Evolutionary conservation across 257 asterid genomes (phyloP), one percentile per base, ranked within the genome.

Genomic region (Jacaranda mimosifolia): DNA sequence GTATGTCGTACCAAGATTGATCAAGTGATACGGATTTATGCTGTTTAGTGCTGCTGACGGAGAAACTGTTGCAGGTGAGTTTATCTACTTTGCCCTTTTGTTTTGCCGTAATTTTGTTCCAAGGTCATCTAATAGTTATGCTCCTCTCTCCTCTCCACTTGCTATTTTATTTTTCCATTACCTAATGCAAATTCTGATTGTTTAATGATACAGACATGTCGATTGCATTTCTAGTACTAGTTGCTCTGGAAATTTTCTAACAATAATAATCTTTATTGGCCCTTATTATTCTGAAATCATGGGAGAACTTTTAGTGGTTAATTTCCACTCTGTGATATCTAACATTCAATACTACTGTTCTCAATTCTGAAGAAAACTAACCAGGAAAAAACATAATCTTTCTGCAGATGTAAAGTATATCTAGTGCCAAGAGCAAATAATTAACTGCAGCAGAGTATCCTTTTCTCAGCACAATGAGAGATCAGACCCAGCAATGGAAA

Each of bases 1-100:
- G 92, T 94, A 2, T 94, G 98, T 75, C 97, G 98, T 43, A 79
- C 93, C 73, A 87, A 88, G 84, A 94, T 92, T 49, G 91, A 92
- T 70, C 97, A 91, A 84, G 89, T 92, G 67, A 74, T 94, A 62
- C 84, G 97, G 69, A 81, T 94, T 7, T 94, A 89, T 80, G 89
- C 97, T 74, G 98, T 88, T 76, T 92, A 85, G 83, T 19, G 39
- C 70, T 46, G 60, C 39, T 42, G 32, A n/a, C 43, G 81, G 62
- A 68, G 40, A 66, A 70, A 46, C 45, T 71, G 10, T 56, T 74
- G 67, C 78, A 60, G 88, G 88, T 80, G 83, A 77, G 84, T 74
- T 68, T 70, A 26, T 60, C 9, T 7, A 21, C 17, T 65, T 18
- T 10, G 38, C 21, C 51, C 40, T 52, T 11, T 9, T 45, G n/a